phyloP scores from a whole-genome alignment of 1,284 basidiomycete species.

The Leccinum solheimii region DNA sequence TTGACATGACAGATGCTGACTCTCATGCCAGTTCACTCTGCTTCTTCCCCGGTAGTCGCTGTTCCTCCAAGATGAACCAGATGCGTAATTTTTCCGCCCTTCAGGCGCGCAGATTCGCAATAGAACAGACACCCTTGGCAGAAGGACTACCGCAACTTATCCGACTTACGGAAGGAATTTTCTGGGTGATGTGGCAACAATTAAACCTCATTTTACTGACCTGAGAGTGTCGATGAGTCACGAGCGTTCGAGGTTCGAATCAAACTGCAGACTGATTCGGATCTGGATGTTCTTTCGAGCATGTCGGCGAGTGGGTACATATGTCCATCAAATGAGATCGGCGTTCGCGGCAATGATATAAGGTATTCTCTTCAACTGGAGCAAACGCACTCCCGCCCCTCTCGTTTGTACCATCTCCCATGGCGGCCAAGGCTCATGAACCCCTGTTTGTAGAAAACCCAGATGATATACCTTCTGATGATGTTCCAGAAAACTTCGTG shows the following conservation, averaged over 20 bases:
- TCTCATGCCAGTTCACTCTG: not conserved
- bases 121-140: not conserved
- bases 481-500: constrained; percentile 59
- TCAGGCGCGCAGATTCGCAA: not conserved
- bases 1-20: not conserved
- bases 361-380: not conserved
- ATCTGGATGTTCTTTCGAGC: not conserved
- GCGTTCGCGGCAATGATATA: not conserved
- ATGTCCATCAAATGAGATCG: not conserved
- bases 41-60: not conserved
- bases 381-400: not conserved
- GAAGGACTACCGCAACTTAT: not conserved
- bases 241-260: not conserved
- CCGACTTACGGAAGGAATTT: not conserved
- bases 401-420: not conserved
- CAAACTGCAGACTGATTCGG: not conserved
- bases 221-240: not conserved
- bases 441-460: constrained; percentile 10
- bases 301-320: not conserved
- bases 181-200: not conserved
- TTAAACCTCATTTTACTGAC: not conserved
- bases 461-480: constrained; percentile 20
- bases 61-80: not conserved
- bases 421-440: not conserved
- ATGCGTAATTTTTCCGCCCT: not conserved